phyloP scores from a whole-genome alignment of 2,329 filamentous ascomycete species.

The Trichoderma sp. region DNA sequence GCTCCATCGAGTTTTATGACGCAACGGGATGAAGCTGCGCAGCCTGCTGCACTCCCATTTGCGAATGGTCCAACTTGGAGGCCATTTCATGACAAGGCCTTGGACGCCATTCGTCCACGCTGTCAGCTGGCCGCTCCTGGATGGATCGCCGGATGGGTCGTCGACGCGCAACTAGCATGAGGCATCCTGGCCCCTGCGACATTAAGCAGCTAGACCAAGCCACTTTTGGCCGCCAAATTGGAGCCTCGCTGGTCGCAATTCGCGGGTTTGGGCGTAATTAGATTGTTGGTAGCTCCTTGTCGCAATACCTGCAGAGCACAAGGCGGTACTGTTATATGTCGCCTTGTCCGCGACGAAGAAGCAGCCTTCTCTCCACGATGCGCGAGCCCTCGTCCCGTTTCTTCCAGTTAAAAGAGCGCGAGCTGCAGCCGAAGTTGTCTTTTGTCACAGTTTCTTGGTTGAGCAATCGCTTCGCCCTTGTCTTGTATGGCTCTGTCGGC shows the following conservation, averaged over 20 bases:
- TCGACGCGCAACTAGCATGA: conserved; percentile 25
- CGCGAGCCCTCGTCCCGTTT: conserved; percentile 19
- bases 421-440: conserved; percentile 13
- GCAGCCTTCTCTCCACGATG: conserved; percentile 22
- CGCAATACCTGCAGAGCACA: conserved; percentile 18
- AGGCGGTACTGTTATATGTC: conserved; percentile 1
- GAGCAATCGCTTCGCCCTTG: conserved; percentile 15
- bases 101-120: conserved; percentile 21
- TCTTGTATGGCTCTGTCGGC: conserved; percentile 16
- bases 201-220: conserved; percentile 26
- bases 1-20: conserved; percentile 20
- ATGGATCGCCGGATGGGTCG: conserved; percentile 26
- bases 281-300: conserved; percentile 26
- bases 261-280: conserved; percentile 27
- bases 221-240: conserved; percentile 15
- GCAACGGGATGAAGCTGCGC: conserved; percentile 15
- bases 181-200: conserved; percentile 26
- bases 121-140: neutral
- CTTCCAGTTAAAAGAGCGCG: conserved; percentile 14
- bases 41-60: conserved; percentile 1
- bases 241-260: conserved; percentile 27
- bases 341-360: conserved; percentile 24
- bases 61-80: neutral
- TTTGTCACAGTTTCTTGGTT: conserved; percentile 4
- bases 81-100: conserved; percentile 17